These are phyloP conservation scores for Fusarium goolgardi DNA, from an alignment of 2,329 filamentous ascomycete genomes.

Conservation along the genomic window DNA sequence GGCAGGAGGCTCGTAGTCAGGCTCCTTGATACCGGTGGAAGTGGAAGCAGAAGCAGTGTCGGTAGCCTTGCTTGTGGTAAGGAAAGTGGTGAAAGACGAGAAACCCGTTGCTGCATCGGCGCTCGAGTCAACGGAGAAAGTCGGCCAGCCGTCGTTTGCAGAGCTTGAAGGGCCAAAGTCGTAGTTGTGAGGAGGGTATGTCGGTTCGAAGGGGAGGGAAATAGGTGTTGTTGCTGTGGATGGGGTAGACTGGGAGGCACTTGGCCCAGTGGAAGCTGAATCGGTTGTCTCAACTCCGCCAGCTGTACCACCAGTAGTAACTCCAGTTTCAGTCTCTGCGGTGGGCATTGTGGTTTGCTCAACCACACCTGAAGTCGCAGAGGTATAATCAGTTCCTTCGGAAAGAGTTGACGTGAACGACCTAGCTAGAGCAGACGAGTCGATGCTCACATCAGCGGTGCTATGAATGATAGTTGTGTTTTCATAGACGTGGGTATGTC, in stretches of 20 bases:
- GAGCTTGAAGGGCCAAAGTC: constrained; percentile 28
- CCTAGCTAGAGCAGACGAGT: constrained; percentile 26
- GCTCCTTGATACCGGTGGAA: constrained; percentile 14
- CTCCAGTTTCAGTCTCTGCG: constrained; percentile 1
- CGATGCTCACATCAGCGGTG: constrained; percentile 5
- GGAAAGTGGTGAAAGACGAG: constrained; percentile 41
- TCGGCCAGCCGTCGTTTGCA: constrained; percentile 21
- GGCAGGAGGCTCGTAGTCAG: constrained; percentile 40
- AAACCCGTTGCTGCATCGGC: constrained; percentile 23
- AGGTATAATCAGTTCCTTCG: neutral
- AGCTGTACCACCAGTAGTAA: neutral
- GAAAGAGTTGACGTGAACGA: constrained; percentile 17
- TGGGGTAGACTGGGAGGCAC: neutral
- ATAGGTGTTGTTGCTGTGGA: neutral
- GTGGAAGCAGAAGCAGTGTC: constrained; percentile 5
- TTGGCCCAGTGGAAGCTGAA: neutral
- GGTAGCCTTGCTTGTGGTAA: constrained; percentile 39
- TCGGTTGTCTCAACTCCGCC: constrained; percentile 3
- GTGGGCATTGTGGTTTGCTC: neutral
- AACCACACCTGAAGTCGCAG: neutral
- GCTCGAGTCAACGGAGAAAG: constrained; percentile 15
- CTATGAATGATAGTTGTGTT: constrained; percentile 34
- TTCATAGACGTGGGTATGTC: constrained; percentile 31
- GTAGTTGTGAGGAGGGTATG: constrained; percentile 23
- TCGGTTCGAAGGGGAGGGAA: neutral